Evolutionary conservation across 2,329 filamentous ascomycete genomes (phyloP).

Genomic region (Erysiphe pulchra): DNA sequence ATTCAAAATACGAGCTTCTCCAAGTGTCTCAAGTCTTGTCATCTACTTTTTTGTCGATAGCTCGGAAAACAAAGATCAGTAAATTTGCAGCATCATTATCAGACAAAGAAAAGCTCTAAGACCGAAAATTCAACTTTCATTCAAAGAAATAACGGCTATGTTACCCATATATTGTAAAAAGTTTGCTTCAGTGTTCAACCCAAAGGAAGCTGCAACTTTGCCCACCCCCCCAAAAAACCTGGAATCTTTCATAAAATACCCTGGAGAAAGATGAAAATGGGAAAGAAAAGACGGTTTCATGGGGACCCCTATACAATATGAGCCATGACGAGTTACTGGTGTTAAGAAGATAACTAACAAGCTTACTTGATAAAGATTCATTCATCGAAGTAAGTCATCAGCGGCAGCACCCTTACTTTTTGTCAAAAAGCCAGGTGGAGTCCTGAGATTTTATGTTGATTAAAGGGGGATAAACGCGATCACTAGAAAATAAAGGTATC

Average conservation of each 20-base stretch:
- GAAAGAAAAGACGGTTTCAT: not conserved
- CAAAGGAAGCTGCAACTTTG: not conserved
- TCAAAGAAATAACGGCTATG: not conserved
- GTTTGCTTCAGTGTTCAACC: not conserved
- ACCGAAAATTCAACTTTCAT: not conserved
- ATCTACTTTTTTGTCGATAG: not conserved
- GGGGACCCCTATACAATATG: not conserved
- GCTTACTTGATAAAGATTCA: not conserved
- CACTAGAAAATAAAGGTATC: not conserved
- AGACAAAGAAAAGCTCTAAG: not conserved
- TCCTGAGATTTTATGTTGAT: too few relatives aligned
- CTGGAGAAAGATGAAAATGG: not conserved
- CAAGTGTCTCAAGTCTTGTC: not conserved
- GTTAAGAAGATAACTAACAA: not conserved
- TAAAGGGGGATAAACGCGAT: not conserved
- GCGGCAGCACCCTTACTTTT: not conserved
- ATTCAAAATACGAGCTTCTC: not conserved
- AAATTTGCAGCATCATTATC: not conserved
- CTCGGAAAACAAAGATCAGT: not conserved
- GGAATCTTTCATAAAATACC: not conserved
- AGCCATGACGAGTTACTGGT: not conserved
- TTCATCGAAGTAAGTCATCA: not conserved
- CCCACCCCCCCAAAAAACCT: not conserved
- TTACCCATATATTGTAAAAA: not conserved
- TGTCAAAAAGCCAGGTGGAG: too few relatives aligned